These are phyloP conservation scores for Calendula officinalis DNA, from an alignment of 129 eudicot species.

Conservation along the genomic window DNA sequence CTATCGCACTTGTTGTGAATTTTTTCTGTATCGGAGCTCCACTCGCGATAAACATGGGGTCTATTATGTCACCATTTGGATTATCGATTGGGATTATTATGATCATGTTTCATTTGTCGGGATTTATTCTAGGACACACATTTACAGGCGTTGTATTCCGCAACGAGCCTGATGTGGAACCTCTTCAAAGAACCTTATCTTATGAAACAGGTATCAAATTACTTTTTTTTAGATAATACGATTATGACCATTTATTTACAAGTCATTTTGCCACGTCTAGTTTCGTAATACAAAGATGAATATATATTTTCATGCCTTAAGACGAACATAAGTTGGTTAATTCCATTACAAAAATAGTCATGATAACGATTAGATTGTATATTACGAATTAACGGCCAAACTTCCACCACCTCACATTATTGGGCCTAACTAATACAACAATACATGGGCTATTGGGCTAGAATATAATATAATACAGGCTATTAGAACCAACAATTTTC, in stretches of 20 bases:
- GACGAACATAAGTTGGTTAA: background rate
- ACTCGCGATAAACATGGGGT: constrained; percentile 66
- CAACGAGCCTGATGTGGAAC: constrained; percentile 57
- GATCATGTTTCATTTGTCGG: constrained; percentile 61
- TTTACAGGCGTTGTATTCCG: constrained; percentile 60
- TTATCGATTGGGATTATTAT: constrained; percentile 55
- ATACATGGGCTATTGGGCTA: too few species aligned
- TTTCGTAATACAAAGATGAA: background rate
- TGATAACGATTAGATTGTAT: too few species aligned
- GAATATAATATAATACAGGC: background rate
- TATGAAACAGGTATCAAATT: constrained; percentile 60
- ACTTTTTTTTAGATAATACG: background rate
- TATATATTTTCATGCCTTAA: background rate
- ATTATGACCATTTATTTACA: background rate
- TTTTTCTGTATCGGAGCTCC: constrained; percentile 89
- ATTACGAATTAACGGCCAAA: too few species aligned
- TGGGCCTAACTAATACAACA: too few species aligned
- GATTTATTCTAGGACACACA: constrained; percentile 53
- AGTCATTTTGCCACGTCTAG: background rate
- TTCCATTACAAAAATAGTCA: too few species aligned
- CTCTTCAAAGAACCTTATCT: constrained; percentile 83
- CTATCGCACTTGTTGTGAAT: constrained; percentile 74
- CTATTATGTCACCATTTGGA: constrained; percentile 78
- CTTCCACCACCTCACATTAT: too few species aligned
- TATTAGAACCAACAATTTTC: background rate